Evolutionary conservation across 768 basidiomycete species (phyloP), one percentile per base, ranked within the genome.

Genomic region (Naganishia vishniacii): DNA sequence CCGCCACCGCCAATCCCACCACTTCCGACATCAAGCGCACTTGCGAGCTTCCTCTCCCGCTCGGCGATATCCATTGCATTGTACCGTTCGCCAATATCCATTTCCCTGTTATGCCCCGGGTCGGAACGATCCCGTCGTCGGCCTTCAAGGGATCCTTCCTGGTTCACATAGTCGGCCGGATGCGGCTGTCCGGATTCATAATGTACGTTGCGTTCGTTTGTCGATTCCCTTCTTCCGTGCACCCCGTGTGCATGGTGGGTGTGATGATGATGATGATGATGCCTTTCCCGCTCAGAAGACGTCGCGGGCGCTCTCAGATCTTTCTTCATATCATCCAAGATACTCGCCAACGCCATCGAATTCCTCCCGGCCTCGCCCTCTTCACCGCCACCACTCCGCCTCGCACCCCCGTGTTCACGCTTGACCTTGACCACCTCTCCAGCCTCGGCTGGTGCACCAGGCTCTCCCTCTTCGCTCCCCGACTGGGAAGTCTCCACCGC

Each of bases 261-360:
- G 9, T 51, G 49, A 13, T 51, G 49, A n/a, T 51, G 49, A 20
- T 51, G 53, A 53, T 53, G 51, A 40, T 40, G 53, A 56, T 56
- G 53, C 9, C 46, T 48, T 41, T 63, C 62, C 41, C 62, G 15
- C 20, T 63, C 62, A 6, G 62, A 49, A 53, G 53, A 56, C 12
- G 34, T 56, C 23, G 34, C 40, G 29, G 44, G 48, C 18, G 41
- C 41, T 12, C 48, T 40, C n/a, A 45, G 31, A 60, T 47, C 59
- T 42, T 60, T 62, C 31, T 48, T 63, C 58, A 65, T 65, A 37
- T 44, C 34, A 20, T 66, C 65, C 28, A 66, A 31, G 26, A 66
- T 58, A 34, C 60, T 47, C 20, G 59, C 56, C 26, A 66, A 37
- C n/a, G 65, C 48, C 65, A 66, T 66, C 11, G 59, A 45, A 25